Conservation (phyloP, 2,329 filamentous ascomycete species). For the Tolypocladium endophyticum region DNA sequence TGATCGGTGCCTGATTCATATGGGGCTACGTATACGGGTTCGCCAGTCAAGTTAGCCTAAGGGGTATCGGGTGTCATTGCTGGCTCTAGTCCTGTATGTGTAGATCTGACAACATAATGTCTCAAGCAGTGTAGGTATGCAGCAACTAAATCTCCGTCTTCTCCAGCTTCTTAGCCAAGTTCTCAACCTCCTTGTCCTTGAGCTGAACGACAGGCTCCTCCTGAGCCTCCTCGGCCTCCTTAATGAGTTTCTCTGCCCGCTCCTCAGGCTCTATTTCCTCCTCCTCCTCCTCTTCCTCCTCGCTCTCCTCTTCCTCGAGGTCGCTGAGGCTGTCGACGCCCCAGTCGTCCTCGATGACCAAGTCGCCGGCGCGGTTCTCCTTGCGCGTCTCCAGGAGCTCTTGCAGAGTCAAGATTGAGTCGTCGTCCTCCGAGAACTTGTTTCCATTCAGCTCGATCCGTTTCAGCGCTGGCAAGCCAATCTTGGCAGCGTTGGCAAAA, state of each 20-base stretch:
- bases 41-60: background rate
- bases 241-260: conserved; percentile 56
- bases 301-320: conserved; percentile 65
- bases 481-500: conserved; percentile 57
- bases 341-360: conserved; percentile 69
- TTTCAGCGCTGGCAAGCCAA: conserved; percentile 62
- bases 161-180: conserved; percentile 62
- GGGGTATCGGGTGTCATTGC: conserved; percentile 20
- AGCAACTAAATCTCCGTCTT: conserved; percentile 50
- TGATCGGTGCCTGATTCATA: background rate
- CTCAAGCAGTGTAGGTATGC: conserved; percentile 1
- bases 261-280: conserved; percentile 52
- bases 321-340: conserved; percentile 80
- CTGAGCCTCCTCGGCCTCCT: conserved; percentile 62
- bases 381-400: conserved; percentile 68
- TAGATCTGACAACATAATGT: conserved; percentile 1
- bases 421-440: conserved; percentile 81
- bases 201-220: conserved; percentile 61
- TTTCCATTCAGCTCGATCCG: conserved; percentile 94
- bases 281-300: conserved; percentile 58
- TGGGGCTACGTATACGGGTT: background rate
- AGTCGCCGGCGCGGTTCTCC: conserved; percentile 56
- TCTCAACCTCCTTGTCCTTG: conserved; percentile 71
- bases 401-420: conserved; percentile 55
- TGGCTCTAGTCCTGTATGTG: conserved; percentile 7